Evolutionary conservation across 2,329 filamentous ascomycete genomes (phyloP), one percentile per base, ranked within the genome.

Genomic region (Elsinoe perseae): DNA sequence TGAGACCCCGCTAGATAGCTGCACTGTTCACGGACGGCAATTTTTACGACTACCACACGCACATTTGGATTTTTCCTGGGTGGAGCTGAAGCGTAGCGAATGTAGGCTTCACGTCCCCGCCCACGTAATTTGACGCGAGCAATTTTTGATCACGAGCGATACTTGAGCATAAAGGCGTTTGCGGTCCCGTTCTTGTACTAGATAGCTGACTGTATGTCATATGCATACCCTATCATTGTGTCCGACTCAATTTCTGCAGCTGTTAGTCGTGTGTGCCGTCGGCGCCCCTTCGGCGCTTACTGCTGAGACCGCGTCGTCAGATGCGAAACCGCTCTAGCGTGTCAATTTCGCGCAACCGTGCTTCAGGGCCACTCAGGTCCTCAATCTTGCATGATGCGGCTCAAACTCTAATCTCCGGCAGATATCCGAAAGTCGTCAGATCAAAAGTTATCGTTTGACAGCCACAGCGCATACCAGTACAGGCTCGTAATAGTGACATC

Each of bases 161-260:
- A 36, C 12, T 52, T 20, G 18, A 23, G 48, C 48, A 52, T 52
- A 20, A 23, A 25, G 48, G 48, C 48, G 48, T 38, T 52, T 52
- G 8, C 12, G 20, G 28, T 28, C 16, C 6, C 3, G 21, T 52
- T 25, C 28, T 25, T 52, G 48, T 52, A 52, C 38, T 36, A 56
- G 53, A 56, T 56, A 56, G 53, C 40, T 44, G 25, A 34, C 40
- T 56, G 53, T 56, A 56, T 56, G 27, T 38, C 53, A 48, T 56
- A 23, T 10, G 18, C n/a, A 16, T 21, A 18, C 16, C 34, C 18
- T 46, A 23, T 14, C 8, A 16, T 6, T 12, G 27, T 36, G 23
- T 9, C 1, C 14, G 10, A 6, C n/a, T 5, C 14, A 34, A 23
- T 48, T 23, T 36, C 20, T 21, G 6, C 9, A 7, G 27, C 3